phyloP scores from a whole-genome alignment of 768 basidiomycete genomes.

The Tylopilus sp. region DNA sequence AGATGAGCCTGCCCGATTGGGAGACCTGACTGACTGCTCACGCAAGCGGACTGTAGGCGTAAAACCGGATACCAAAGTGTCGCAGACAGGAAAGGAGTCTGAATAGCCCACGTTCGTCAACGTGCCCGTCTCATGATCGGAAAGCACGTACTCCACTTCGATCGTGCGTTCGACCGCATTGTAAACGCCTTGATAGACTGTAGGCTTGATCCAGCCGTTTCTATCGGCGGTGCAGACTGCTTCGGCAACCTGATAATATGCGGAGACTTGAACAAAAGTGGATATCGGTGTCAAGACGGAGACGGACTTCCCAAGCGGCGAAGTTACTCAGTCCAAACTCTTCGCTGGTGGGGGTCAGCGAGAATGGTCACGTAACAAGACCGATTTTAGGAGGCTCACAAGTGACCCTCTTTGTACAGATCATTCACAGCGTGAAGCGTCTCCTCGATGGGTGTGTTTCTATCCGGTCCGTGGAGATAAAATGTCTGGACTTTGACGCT shows the following conservation, averaged over 20 bases:
- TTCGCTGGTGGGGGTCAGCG: constrained; percentile 1
- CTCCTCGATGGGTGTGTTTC: constrained; percentile 41
- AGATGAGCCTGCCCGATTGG: background rate
- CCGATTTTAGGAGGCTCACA: constrained; percentile 30
- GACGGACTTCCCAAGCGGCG: constrained; percentile 31
- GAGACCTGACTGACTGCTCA: background rate
- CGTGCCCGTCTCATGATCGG: background rate
- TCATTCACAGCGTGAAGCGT: constrained; percentile 47
- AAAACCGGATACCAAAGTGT: constrained; percentile 40
- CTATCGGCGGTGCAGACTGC: constrained; percentile 39
- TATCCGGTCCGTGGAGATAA: constrained; percentile 35
- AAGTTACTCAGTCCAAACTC: constrained; percentile 16
- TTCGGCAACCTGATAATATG: constrained; percentile 39
- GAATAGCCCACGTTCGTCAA: too few relatives aligned
- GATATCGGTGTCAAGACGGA: background rate
- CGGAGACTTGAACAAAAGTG: background rate
- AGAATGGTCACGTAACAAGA: background rate
- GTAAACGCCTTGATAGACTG: constrained; percentile 49
- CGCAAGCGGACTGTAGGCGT: constrained; percentile 28
- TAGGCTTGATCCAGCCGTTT: constrained; percentile 48
- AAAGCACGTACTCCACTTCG: constrained; percentile 10
- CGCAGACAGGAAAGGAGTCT: constrained; percentile 41
- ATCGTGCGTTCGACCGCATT: constrained; percentile 40
- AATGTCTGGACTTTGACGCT: constrained; percentile 3
- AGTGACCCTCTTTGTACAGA: constrained; percentile 48